Evolutionary conservation across 768 basidiomycete species (phyloP), one percentile per base, ranked within the genome.

Genomic region (Myochromella boudieri): DNA sequence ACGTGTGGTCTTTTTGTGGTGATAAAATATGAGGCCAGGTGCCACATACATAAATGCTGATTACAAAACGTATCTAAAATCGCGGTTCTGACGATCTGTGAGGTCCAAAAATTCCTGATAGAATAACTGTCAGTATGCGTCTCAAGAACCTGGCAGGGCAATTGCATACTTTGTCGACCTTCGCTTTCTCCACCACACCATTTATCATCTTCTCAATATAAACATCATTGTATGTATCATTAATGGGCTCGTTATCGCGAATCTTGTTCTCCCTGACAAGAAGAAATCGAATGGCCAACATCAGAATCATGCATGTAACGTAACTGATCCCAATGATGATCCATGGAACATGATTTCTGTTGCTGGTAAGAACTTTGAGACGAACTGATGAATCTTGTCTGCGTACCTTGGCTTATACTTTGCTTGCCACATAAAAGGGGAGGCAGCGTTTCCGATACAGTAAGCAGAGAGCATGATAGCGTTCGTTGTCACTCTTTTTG

Each of bases 401-500:
- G n/a, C 21, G 3, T 45, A 83, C 84, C 84, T 75, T 4, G 85
- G 87, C 49, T 74, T 76, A 57, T 85, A 88, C 60, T 77, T 68
- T 0, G 68, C 68, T 58, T 82, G 77, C 87, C 87, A 90, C 84
- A 90, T 86, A 56, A 87, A 84, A 0, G 87, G 86, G n/a, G 80
- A 81, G 1, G 77, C 78, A 2, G 85, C 68, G 47, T 90, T 88
- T 7, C 78, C 81, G 20, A 77, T 65, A 49, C 74, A 77, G 57
- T 89, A 91, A 1, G 85, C 83, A 33, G 76, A 76, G 9, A 91
- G 71, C 74, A 89, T 77, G 52, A 91, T 80, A 0, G 88, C 85
- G 56, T 90, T 89, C 4, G 69, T 64, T 17, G 87, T 84, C 0
- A 90, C 74, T 50, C 76, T 72, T 64, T 87, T 87, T 25, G 86